A percentile compares a stretch with the other conserved stretches of the same genome.
These are phyloP conservation scores for Fomes fomentarius DNA, from an alignment of 1,284 basidiomycete species.

Conservation along the genomic window DNA sequence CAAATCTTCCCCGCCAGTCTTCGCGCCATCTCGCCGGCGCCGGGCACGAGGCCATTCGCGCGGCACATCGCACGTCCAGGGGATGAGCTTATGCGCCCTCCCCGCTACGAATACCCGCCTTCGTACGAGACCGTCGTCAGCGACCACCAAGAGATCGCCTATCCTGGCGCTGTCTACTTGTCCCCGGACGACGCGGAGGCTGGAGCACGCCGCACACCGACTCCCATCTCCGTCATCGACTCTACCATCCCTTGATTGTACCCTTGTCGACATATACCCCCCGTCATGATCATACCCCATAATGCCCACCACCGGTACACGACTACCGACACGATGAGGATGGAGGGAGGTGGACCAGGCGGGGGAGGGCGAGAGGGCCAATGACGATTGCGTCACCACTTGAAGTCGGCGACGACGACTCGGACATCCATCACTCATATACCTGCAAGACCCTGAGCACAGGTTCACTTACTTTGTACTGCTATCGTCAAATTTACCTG, in stretches of 20 bases:
- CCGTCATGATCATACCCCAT: not conserved
- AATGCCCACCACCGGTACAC: not conserved
- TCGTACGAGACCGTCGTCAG: conserved; percentile 3
- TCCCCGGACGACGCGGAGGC: not conserved
- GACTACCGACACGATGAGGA: not conserved
- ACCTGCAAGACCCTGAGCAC: not conserved
- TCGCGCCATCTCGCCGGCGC: not conserved
- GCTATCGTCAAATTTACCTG: not conserved
- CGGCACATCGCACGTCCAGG: not conserved
- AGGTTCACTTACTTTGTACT: not conserved
- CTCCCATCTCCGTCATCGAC: too few relatives aligned
- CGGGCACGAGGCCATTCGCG: not conserved
- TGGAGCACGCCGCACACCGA: too few relatives aligned
- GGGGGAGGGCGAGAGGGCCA: not conserved
- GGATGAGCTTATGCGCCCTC: not conserved
- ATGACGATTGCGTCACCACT: not conserved
- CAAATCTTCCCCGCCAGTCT: not conserved
- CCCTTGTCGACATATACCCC: too few relatives aligned
- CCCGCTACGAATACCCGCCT: conserved; percentile 4
- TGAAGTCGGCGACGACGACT: not conserved
- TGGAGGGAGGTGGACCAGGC: not conserved
- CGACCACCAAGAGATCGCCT: not conserved
- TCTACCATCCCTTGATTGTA: too few relatives aligned
- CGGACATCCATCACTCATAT: not conserved
- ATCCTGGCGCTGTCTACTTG: not conserved